A percentile compares a stretch with the other conserved stretches of the same genome.
phyloP scores from a whole-genome alignment of 768 basidiomycete species.

The Lyophyllum semitale region DNA sequence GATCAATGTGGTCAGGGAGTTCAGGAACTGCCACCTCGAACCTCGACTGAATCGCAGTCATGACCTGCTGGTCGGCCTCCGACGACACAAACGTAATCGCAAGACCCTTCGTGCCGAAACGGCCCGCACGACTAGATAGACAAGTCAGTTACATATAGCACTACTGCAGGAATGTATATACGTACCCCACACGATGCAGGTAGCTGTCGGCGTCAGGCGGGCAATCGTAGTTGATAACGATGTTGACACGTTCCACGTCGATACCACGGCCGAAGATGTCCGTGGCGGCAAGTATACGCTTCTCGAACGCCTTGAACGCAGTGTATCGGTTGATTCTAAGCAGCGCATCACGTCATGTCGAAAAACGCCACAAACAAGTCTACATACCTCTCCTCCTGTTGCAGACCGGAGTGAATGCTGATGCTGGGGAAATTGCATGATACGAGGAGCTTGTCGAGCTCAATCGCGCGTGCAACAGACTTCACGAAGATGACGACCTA shows the following conservation, averaged over 20 bases:
- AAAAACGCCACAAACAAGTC: background rate
- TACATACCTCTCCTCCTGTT: constrained; percentile 93
- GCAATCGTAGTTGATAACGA: constrained; percentile 98
- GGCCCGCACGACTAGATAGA: constrained; percentile 86
- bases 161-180: constrained; percentile 6
- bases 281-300: constrained; percentile 97
- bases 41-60: constrained; percentile 91
- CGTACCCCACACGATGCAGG: constrained; percentile 94
- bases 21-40: constrained; percentile 98
- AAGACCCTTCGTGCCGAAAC: constrained; percentile 99
- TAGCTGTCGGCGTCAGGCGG: constrained; percentile 98
- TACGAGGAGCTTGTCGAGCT: constrained; percentile 92
- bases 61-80: constrained; percentile 91
- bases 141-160: background rate
- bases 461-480: constrained; percentile 94
- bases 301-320: constrained; percentile 99
- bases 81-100: constrained; percentile 96
- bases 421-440: constrained; percentile 99
- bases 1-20: constrained; percentile 91
- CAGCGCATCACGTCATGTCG: constrained; percentile 7
- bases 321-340: constrained; percentile 90
- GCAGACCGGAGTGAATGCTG: constrained; percentile 91
- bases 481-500: constrained; percentile 99
- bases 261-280: constrained; percentile 99
- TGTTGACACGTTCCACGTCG: constrained; percentile 99